Evolutionary conservation across 2,329 filamentous ascomycete genomes (phyloP).

Genomic region (Penicillium sp.): DNA sequence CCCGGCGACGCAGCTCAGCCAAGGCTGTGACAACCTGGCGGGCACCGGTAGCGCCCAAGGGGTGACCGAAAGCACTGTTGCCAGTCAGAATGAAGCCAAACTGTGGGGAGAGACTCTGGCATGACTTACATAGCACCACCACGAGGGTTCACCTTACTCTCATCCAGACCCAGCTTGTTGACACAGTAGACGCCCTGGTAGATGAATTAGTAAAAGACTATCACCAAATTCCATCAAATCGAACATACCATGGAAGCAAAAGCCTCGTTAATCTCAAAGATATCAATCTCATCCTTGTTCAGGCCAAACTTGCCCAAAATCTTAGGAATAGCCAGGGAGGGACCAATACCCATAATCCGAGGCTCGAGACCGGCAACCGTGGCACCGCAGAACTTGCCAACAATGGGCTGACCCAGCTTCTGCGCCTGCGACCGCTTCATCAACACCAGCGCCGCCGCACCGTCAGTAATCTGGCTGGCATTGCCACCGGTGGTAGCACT

Average conservation of each 20-base stretch:
- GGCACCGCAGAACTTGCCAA: conserved; percentile 86
- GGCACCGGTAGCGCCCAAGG: conserved; percentile 85
- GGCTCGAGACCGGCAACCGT: conserved; percentile 82
- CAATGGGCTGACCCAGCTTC: conserved; percentile 76
- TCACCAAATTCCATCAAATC: not conserved
- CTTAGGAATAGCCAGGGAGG: conserved; percentile 88
- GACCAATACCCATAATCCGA: conserved; percentile 89
- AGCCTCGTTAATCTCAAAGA: conserved; percentile 72
- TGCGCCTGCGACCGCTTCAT: conserved; percentile 89
- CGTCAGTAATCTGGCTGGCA: conserved; percentile 88
- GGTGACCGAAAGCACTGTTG: conserved; percentile 76
- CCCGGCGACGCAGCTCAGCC: conserved; percentile 78
- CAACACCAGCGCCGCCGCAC: conserved; percentile 84
- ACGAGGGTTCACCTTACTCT: conserved; percentile 89
- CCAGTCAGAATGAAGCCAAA: not conserved
- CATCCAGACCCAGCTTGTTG: conserved; percentile 75
- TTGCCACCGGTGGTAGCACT: conserved; percentile 91
- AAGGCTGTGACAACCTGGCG: conserved; percentile 86
- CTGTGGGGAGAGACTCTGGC: too few relatives aligned
- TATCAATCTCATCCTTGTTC: conserved; percentile 45
- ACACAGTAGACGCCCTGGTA: conserved; percentile 84
- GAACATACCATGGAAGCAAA: conserved; percentile 66
- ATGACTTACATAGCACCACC: conserved; percentile 72
- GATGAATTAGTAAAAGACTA: conserved; percentile 5
- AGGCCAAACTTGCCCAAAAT: conserved; percentile 81